Conservation (phyloP, 306 rosid genomes). For the Canavalia gladiata region DNA sequence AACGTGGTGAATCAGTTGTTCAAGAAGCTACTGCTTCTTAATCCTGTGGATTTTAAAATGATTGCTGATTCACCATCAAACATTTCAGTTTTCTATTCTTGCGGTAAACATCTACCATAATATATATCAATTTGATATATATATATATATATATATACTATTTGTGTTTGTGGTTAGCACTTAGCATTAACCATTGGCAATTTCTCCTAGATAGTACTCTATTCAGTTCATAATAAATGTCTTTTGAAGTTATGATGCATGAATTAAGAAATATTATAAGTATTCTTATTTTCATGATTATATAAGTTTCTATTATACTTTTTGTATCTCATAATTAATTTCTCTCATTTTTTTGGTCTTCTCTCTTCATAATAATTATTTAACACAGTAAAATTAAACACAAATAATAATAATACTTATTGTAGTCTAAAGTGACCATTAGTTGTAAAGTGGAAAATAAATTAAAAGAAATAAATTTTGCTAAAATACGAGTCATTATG, state of each 20-base stretch:
- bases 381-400: no score
- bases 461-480: no score
- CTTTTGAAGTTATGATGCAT: no score
- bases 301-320: no score
- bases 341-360: no score
- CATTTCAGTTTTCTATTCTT: background rate
- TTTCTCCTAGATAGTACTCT: conserved; percentile 30
- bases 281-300: no score
- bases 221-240: background rate
- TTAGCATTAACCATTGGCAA: conserved; percentile 12
- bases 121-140: no score
- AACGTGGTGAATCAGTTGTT: conserved; percentile 31
- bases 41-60: background rate
- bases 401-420: background rate
- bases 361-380: no score
- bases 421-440: conserved; percentile 17
- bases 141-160: no score
- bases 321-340: no score
- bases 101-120: conserved; percentile 23
- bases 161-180: background rate
- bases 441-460: conserved; percentile 11
- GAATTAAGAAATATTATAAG: no score
- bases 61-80: background rate
- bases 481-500: no score
- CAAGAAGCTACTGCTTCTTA: conserved; percentile 11